Conservation (phyloP, 2,329 filamentous ascomycete species). For the Spiromastix sp. region DNA sequence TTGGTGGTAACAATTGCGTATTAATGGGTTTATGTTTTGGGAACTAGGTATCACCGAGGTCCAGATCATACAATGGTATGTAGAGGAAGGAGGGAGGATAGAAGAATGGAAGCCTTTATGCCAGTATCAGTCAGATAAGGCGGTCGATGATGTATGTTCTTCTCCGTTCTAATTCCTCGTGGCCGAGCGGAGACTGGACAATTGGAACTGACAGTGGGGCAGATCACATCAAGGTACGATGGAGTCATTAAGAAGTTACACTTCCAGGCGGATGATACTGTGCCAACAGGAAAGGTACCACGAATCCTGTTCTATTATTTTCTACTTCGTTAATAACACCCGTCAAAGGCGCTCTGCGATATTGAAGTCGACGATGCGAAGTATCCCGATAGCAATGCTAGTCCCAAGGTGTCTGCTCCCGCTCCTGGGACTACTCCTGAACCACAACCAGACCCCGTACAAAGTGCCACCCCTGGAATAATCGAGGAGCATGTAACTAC, state of each 20-base stretch:
- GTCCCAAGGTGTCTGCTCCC: constrained; percentile 15
- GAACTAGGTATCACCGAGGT: constrained; percentile 83
- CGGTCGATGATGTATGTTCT: constrained; percentile 47
- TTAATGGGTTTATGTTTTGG: not conserved
- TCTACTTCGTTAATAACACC: not conserved
- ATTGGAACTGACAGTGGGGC: constrained; percentile 43
- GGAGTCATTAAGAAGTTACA: constrained; percentile 94
- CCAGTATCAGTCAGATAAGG: constrained; percentile 98
- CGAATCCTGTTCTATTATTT: not conserved
- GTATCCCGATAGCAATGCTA: constrained; percentile 46
- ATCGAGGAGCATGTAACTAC: constrained; percentile 9
- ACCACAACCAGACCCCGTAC: constrained; percentile 10
- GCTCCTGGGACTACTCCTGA: constrained; percentile 15
- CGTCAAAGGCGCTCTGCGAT: constrained; percentile 66
- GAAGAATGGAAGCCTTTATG: constrained; percentile 97
- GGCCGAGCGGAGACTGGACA: not conserved
- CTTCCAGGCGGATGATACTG: constrained; percentile 93
- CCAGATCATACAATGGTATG: constrained; percentile 99
- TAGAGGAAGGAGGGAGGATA: constrained; percentile 86
- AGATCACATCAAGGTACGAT: constrained; percentile 93
- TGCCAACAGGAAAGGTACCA: constrained; percentile 66
- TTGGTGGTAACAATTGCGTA: constrained; percentile 7
- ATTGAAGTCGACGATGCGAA: constrained; percentile 82
- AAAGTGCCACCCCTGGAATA: constrained; percentile 6
- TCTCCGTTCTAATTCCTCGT: not conserved